Evolutionary conservation across 2,329 filamentous ascomycete genomes (phyloP).

Genomic region (Aureobasidium sp.): DNA sequence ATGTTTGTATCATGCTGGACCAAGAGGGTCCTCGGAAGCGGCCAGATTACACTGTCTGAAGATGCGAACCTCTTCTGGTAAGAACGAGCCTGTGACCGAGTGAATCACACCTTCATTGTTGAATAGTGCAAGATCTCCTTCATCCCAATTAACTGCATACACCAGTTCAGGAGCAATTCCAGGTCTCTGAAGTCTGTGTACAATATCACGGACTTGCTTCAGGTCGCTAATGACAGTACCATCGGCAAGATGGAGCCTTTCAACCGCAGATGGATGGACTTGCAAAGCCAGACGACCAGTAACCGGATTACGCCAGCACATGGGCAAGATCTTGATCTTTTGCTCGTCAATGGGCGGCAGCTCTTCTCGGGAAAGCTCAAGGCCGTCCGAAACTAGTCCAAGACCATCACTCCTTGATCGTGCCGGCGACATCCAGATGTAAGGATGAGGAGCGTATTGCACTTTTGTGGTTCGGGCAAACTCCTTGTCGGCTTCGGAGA

Average conservation of each 20-base stretch:
- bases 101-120: constrained; percentile 70
- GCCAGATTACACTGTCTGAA: constrained; percentile 76
- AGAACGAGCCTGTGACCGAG: constrained; percentile 66
- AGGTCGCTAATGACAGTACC: constrained; percentile 64
- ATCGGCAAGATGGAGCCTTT: constrained; percentile 58
- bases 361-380: constrained; percentile 51
- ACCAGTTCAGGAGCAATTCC: constrained; percentile 61
- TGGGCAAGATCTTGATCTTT: constrained; percentile 64
- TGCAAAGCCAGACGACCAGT: constrained; percentile 63
- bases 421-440: constrained; percentile 70
- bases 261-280: constrained; percentile 64
- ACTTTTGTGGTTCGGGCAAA: constrained; percentile 60
- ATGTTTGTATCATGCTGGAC: constrained; percentile 29
- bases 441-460: constrained; percentile 71
- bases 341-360: constrained; percentile 57
- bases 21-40: constrained; percentile 50
- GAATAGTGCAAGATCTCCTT: constrained; percentile 69
- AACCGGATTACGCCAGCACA: constrained; percentile 69
- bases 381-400: constrained; percentile 59
- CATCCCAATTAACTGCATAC: constrained; percentile 68
- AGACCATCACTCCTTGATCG: constrained; percentile 60
- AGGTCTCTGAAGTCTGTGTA: constrained; percentile 64
- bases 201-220: constrained; percentile 55
- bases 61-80: constrained; percentile 62
- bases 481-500: constrained; percentile 57